Evolutionary conservation across 2,329 filamentous ascomycete species (phyloP), one percentile per base, ranked within the genome.

Genomic region (Fusarium sp.): DNA sequence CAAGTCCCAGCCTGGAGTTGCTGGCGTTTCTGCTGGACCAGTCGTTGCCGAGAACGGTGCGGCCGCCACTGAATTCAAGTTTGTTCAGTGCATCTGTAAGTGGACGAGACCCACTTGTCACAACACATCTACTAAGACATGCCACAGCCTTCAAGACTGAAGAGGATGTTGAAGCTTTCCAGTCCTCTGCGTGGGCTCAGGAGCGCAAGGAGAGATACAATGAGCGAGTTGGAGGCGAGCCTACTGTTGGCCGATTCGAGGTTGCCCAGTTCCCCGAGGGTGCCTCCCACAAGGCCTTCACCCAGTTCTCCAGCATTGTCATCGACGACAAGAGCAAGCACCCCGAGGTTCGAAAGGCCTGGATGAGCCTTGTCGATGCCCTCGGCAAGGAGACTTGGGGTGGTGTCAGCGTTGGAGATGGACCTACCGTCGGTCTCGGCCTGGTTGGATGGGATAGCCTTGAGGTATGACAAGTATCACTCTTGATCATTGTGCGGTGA

Each of bases 361-460:
- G 69, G 69, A 20, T 33, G 14, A 52, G 58, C 13, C 36, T 71
- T 14, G n/a, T 31, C 1, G 18, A 54, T 10, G 59, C 63, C 8
- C 47, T 71, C 14, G 67, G 63, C 14, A 71, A 70, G 54, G 52
- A 69, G 0, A 65, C 54, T 2, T 64, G 66, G 63, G 69, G 69
- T 5, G 69, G 67, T 14, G 50, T 45, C n/a, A 59, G 63, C 25
- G 20, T 66, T n/a, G 60, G 59, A 1, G 63, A 67, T 22, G 69
- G 50, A 27, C 59, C 63, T 14, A 38, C 42, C 6, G 63, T 69
- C 20, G 69, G 69, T 5, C 13, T 71, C 2, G 69, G 18, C 1
- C 14, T 71, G 16, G 6, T 71, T 50, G 69, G 59, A 29, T 71
- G 69, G 69, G 63, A 71, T 6, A 71, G 42, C 20, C 29, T 70